phyloP scores from a whole-genome alignment of 371 early-diverging fungal species.

The Coemansia sp. region DNA sequence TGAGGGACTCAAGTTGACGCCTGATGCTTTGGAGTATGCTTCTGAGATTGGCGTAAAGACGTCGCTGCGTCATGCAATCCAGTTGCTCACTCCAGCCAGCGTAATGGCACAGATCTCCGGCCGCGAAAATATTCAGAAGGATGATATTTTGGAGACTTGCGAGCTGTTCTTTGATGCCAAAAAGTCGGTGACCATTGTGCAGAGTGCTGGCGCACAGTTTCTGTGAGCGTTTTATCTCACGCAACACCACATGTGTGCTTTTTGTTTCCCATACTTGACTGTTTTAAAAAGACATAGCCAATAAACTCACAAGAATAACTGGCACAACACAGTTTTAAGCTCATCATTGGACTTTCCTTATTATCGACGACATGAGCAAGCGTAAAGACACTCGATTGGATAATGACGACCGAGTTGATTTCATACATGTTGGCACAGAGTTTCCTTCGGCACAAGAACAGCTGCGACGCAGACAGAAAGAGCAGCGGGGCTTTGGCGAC shows the following conservation, averaged over 20 bases:
- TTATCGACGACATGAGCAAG: constrained; percentile 15
- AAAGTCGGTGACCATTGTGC: constrained; percentile 61
- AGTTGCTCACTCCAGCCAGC: constrained; percentile 90
- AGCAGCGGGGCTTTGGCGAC: constrained; percentile 10
- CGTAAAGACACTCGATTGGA: neutral
- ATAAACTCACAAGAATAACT: neutral
- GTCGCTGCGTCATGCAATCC: constrained; percentile 95
- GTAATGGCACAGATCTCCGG: constrained; percentile 85
- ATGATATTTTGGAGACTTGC: constrained; percentile 84
- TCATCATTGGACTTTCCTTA: neutral
- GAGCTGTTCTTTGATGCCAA: constrained; percentile 92
- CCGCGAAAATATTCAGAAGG: constrained; percentile 70
- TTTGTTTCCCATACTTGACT: neutral
- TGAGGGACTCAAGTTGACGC: constrained; percentile 75
- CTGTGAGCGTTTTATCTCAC: constrained; percentile 11
- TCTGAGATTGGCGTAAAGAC: constrained; percentile 83
- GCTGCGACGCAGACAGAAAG: neutral
- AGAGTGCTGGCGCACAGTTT: constrained; percentile 27
- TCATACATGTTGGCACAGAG: constrained; percentile 37
- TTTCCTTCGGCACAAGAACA: constrained; percentile 12
- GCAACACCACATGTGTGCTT: neutral
- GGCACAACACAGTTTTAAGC: neutral
- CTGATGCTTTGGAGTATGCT: constrained; percentile 74
- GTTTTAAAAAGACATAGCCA: neutral
- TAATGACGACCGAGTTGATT: constrained; percentile 21